Conservation (phyloP, 495 filamentous ascomycete species). For the Darksidea phi region DNA sequence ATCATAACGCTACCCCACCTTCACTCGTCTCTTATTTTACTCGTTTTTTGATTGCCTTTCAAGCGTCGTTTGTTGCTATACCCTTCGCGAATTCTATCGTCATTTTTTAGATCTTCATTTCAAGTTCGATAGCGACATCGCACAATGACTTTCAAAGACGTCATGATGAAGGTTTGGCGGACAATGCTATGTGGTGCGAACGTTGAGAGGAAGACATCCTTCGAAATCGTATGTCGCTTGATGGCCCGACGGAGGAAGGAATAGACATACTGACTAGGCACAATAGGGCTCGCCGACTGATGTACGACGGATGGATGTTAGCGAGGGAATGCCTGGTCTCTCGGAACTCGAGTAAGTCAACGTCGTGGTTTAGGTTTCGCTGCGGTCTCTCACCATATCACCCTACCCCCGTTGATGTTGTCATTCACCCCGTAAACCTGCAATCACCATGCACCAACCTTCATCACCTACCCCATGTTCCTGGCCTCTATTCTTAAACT, state of each 20-base stretch:
- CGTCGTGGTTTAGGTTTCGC: too few relatives aligned
- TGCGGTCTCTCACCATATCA: not conserved
- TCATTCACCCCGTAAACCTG: not conserved
- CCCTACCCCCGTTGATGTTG: not conserved
- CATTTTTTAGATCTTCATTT: not conserved
- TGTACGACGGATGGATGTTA: conserved; percentile 39
- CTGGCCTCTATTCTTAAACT: too few relatives aligned
- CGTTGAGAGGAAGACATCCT: conserved; percentile 8
- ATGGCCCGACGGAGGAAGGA: not conserved
- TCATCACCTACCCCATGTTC: too few relatives aligned
- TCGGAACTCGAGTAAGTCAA: conserved; percentile 39
- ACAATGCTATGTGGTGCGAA: conserved; percentile 17
- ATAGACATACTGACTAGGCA: not conserved
- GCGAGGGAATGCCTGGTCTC: conserved; percentile 28
- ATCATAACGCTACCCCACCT: too few relatives aligned
- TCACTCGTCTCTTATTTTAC: not conserved
- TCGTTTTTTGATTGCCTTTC: not conserved
- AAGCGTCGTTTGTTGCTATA: conserved; percentile 3
- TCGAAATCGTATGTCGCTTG: conserved; percentile 27
- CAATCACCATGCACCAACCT: not conserved
- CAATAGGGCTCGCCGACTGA: conserved; percentile 39
- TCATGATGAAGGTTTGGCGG: conserved; percentile 10
- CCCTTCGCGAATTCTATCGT: not conserved
- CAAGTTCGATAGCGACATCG: not conserved
- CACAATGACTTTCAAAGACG: conserved; percentile 22